Conservation (phyloP, 2,329 filamentous ascomycete genomes). For the Cylindrodendrum hubeiense region DNA sequence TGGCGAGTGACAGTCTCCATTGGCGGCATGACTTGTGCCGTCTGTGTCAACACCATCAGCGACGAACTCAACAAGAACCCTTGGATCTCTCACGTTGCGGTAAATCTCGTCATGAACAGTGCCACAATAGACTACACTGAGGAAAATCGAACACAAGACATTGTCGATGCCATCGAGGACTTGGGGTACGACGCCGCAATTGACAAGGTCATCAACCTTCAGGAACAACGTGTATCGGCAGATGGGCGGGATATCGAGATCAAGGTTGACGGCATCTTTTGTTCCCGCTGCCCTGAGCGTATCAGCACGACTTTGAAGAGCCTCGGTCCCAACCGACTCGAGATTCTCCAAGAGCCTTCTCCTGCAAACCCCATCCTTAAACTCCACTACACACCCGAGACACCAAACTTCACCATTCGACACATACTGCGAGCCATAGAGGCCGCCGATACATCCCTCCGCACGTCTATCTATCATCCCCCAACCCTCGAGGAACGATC, state of each 20-base stretch:
- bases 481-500: slow-evolving; percentile 88
- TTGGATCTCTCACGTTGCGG: slow-evolving; percentile 68
- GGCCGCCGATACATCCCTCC: slow-evolving; percentile 74
- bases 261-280: slow-evolving; percentile 79
- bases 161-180: slow-evolving; percentile 66
- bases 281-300: slow-evolving; percentile 75
- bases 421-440: slow-evolving; percentile 78
- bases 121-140: slow-evolving; percentile 69
- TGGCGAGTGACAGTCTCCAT: slow-evolving; percentile 71
- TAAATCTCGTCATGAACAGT: slow-evolving; percentile 77
- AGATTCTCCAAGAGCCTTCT: slow-evolving; percentile 67
- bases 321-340: slow-evolving; percentile 62
- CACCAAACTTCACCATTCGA: slow-evolving; percentile 80
- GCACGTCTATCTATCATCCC: slow-evolving; percentile 79
- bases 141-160: slow-evolving; percentile 45
- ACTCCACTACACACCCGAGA: slow-evolving; percentile 76
- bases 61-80: slow-evolving; percentile 66
- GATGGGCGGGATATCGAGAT: slow-evolving; percentile 72
- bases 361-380: slow-evolving; percentile 75
- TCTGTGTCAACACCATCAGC: slow-evolving; percentile 75
- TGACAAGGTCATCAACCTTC: slow-evolving; percentile 60
- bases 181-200: slow-evolving; percentile 76
- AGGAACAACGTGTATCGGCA: slow-evolving; percentile 54
- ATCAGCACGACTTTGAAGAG: slow-evolving; percentile 66
- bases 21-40: slow-evolving; percentile 80